phyloP scores from a whole-genome alignment of 306 rosid species.

The Leucaena leucocephala region DNA sequence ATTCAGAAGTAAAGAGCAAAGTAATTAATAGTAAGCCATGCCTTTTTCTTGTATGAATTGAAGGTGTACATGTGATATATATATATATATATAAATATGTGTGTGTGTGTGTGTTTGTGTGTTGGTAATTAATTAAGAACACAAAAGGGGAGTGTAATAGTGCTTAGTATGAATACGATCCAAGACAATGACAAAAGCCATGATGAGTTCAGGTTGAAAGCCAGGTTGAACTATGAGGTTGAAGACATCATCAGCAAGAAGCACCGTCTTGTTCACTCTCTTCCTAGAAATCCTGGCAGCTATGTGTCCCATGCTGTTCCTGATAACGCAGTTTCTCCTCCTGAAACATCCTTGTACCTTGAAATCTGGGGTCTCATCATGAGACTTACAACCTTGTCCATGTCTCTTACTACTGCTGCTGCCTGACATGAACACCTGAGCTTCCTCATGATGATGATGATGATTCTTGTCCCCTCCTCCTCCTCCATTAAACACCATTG shows the following conservation, averaged over 20 bases:
- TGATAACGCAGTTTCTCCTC: conserved; percentile 49
- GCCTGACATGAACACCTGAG: conserved; percentile 38
- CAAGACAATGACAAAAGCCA: conserved; percentile 53
- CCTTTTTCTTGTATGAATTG: neutral
- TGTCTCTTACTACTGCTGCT: neutral
- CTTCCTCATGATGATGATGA: conserved; percentile 25
- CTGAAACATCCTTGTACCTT: conserved; percentile 51
- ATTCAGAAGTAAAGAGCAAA: neutral
- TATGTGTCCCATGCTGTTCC: conserved; percentile 28
- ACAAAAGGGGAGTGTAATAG: conserved; percentile 46
- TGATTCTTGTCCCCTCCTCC: neutral
- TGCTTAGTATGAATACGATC: conserved; percentile 50
- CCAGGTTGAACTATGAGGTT: conserved; percentile 49
- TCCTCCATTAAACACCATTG: conserved; percentile 32
- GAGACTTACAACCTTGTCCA: neutral
- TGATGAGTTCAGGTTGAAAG: conserved; percentile 40
- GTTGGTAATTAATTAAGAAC: conserved; percentile 38
- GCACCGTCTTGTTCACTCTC: conserved; percentile 44
- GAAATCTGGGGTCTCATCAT: conserved; percentile 41
- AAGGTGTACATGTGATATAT: neutral
- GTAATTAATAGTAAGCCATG: too few relatives aligned
- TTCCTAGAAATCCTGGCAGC: conserved; percentile 54
- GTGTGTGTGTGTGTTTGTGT: neutral
- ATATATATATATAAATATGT: too few relatives aligned
- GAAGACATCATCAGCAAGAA: conserved; percentile 52